Evolutionary conservation across 768 basidiomycete species (phyloP).

Genomic region (Astraeus odoratus): DNA sequence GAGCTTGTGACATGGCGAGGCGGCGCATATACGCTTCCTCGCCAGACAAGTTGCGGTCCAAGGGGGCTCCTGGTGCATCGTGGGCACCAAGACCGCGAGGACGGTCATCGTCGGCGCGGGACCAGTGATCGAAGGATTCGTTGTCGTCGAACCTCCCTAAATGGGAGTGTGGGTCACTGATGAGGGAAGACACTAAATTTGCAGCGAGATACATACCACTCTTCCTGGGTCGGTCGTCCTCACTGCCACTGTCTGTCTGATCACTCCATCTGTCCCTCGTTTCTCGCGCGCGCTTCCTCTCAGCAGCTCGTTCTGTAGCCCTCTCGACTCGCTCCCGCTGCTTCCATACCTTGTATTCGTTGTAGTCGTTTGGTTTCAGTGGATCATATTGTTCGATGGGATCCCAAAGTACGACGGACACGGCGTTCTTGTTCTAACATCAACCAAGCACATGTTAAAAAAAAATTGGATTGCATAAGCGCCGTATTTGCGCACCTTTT

Average conservation of each 20-base stretch:
- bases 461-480: background rate
- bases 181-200: background rate
- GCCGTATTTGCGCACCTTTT: conserved; percentile 43
- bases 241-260: conserved; percentile 66
- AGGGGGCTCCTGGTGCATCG: conserved; percentile 27
- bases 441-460: background rate
- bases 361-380: conserved; percentile 79
- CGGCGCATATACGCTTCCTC: conserved; percentile 80
- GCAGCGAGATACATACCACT: conserved; percentile 39
- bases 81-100: conserved; percentile 19
- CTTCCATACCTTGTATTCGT: conserved; percentile 80
- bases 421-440: conserved; percentile 53
- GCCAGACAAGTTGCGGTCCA: conserved; percentile 52
- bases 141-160: conserved; percentile 30
- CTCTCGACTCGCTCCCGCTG: conserved; percentile 69
- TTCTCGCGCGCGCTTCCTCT: conserved; percentile 51
- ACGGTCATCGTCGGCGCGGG: conserved; percentile 44
- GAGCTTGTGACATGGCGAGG: conserved; percentile 55
- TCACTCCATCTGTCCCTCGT: conserved; percentile 42
- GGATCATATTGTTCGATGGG: conserved; percentile 78
- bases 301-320: conserved; percentile 52
- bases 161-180: conserved; percentile 20
- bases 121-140: conserved; percentile 47
- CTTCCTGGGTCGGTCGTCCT: conserved; percentile 60
- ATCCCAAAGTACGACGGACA: conserved; percentile 59